These are phyloP conservation scores for Ustilago curta DNA, from an alignment of 1,284 basidiomycete genomes.

Conservation along the genomic window DNA sequence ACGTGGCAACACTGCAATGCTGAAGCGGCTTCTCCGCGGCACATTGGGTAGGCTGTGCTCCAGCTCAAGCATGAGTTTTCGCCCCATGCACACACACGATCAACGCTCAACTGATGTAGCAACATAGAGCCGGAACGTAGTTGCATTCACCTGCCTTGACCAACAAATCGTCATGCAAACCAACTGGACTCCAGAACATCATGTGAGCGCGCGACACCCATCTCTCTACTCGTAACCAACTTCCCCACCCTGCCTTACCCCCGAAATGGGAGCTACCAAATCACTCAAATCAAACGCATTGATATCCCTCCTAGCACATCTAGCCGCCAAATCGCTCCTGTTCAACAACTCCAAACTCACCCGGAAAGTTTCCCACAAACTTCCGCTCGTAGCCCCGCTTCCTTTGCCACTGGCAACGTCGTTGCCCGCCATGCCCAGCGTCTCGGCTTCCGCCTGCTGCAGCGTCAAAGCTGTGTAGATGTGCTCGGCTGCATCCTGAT, in stretches of 20 bases:
- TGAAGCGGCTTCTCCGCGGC: no score
- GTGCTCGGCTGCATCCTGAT: conserved; percentile 66
- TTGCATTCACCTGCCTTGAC: no score
- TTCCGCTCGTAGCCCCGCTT: conserved; percentile 40
- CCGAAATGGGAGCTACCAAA: conserved; percentile 36
- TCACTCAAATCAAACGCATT: conserved; percentile 56
- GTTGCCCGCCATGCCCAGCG: conserved; percentile 16
- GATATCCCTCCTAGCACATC: conserved; percentile 49
- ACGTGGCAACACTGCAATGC: no score
- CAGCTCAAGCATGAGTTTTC: no score
- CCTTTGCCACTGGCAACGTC: conserved; percentile 1
- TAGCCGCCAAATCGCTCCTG: conserved; percentile 58
- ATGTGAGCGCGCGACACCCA: neutral
- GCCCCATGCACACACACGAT: no score
- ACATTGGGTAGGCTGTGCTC: no score
- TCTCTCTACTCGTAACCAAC: conserved; percentile 9
- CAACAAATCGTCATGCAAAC: no score
- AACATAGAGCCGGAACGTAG: no score
- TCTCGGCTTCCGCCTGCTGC: conserved; percentile 57
- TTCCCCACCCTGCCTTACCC: neutral
- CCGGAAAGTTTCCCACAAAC: conserved; percentile 66
- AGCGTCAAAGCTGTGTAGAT: conserved; percentile 65
- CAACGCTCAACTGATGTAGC: no score
- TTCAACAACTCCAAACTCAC: conserved; percentile 65
- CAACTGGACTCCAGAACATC: no score